Percentiles rank a stretch among this genome's conserved stretches.
These are phyloP conservation scores for Cladophialophora yegresii DNA, from an alignment of 2,329 filamentous ascomycete species.

Conservation along the genomic window DNA sequence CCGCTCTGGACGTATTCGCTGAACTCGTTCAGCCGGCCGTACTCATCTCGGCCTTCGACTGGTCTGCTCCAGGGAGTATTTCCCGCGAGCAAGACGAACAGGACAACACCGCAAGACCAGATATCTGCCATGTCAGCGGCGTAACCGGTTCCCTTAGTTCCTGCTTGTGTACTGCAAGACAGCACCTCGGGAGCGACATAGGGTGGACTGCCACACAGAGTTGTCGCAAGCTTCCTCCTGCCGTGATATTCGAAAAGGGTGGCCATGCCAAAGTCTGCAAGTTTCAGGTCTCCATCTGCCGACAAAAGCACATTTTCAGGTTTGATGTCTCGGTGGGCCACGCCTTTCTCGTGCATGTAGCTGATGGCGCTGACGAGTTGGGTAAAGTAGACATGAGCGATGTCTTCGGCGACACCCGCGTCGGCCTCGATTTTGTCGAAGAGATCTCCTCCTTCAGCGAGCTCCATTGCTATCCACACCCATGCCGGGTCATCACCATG, in stretches of 20 bases:
- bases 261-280: constrained; percentile 95
- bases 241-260: constrained; percentile 91
- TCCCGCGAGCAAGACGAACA: constrained; percentile 91
- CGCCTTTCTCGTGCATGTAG: constrained; percentile 94
- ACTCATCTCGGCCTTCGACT: constrained; percentile 67
- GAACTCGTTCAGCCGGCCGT: constrained; percentile 64
- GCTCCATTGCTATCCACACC: constrained; percentile 99
- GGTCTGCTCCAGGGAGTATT: constrained; percentile 99
- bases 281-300: constrained; percentile 80
- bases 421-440: constrained; percentile 99
- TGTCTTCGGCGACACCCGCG: constrained; percentile 87
- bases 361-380: constrained; percentile 87
- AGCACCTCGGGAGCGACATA: constrained; percentile 96
- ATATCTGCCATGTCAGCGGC: constrained; percentile 80
- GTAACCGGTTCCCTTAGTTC: constrained; percentile 50
- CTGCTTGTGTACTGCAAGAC: constrained; percentile 54
- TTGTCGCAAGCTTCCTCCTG: constrained; percentile 75
- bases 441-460: constrained; percentile 89
- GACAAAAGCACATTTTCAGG: constrained; percentile 95
- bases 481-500: constrained; percentile 82
- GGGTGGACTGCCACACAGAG: constrained; percentile 91
- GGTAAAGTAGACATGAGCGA: constrained; percentile 93
- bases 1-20: constrained; percentile 79
- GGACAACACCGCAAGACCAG: constrained; percentile 97
- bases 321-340: constrained; percentile 88